Evolutionary conservation across 192 early-diverging fungal genomes (phyloP), one percentile per base, ranked within the genome.

Genomic region (Endogone sp.): DNA sequence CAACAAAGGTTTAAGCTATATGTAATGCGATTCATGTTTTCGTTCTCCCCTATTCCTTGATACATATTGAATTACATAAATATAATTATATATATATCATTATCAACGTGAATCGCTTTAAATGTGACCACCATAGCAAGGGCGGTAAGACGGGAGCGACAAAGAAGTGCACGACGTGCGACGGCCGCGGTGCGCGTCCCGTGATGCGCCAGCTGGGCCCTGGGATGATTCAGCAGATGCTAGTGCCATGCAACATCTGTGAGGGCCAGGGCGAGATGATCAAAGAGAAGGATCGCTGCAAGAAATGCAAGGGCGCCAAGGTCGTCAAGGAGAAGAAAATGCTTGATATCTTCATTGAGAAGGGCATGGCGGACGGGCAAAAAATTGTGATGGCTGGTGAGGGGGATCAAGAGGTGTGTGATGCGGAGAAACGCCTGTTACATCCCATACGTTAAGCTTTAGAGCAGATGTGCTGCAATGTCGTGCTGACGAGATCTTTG

Each of bases 291-390:
- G 89, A 94, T 79, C 80, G 86, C 28, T 99, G 98, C 81, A 94
- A 95, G 79, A 87, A 87, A 59, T 99, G 98, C 85, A 94, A 93
- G 74, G 98, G 96, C 4, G 78, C 79, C 64, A 92, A 97, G 80
- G 86, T 94, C 2, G 78, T 83, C 13, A 81, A 87, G 27, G 96
- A 96, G 79, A 92, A 92, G 69, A 98, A 98, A 76, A 82, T 89
- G 4, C 87, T 99, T 56, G 95, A 96, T 68, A 86, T 99, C 64
- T 87, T 86, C 71, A 90, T 99, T 56, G 94, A 98, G 70, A 96
- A 94, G 75, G 98, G 98, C 29, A 96, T 97, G 94, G 73, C 67
- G 29, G 83, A 97, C 65, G 92, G 93, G 24, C 93, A 98, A 66
- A 90, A 88, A 78, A 95, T 99, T 65, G 84, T 87, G 3, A 92